phyloP scores from a whole-genome alignment of 345 rosid genomes.

The Theobroma cacao region DNA sequence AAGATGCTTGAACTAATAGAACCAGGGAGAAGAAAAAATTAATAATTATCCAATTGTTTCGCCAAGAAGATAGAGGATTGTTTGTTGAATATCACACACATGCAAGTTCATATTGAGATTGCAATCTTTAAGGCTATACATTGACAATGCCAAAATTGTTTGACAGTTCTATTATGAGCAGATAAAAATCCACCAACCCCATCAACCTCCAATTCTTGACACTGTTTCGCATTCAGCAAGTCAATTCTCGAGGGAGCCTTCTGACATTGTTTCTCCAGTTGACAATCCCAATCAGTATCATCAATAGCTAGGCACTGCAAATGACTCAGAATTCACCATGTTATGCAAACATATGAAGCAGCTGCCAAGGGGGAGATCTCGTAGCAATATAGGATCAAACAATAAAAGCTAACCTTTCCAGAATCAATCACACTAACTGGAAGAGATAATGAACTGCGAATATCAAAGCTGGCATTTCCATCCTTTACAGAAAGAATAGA shows the following conservation, averaged over 20 bases:
- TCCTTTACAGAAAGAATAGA: constrained; percentile 33
- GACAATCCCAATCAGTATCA: constrained; percentile 44
- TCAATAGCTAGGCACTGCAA: constrained; percentile 44
- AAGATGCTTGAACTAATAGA: background rate
- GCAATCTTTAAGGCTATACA: background rate
- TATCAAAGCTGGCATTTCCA: constrained; percentile 36
- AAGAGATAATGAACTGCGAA: constrained; percentile 41
- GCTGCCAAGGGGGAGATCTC: background rate
- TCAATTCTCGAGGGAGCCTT: constrained; percentile 60
- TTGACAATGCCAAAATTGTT: background rate
- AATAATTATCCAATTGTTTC: background rate
- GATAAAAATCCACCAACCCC: constrained; percentile 55
- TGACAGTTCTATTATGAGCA: too few relatives aligned
- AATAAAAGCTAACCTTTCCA: constrained; percentile 46
- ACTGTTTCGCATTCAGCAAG: constrained; percentile 43
- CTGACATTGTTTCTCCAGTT: constrained; percentile 40
- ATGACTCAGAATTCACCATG: constrained; percentile 3
- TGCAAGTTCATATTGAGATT: background rate
- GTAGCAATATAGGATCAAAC: background rate
- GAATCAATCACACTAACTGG: constrained; percentile 59
- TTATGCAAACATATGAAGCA: background rate
- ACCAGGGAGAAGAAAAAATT: background rate
- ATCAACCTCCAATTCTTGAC: constrained; percentile 45
- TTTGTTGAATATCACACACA: background rate
- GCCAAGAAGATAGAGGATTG: background rate